Conservation (phyloP, 73 alveolate genomes). For the Halteria grandinella region DNA sequence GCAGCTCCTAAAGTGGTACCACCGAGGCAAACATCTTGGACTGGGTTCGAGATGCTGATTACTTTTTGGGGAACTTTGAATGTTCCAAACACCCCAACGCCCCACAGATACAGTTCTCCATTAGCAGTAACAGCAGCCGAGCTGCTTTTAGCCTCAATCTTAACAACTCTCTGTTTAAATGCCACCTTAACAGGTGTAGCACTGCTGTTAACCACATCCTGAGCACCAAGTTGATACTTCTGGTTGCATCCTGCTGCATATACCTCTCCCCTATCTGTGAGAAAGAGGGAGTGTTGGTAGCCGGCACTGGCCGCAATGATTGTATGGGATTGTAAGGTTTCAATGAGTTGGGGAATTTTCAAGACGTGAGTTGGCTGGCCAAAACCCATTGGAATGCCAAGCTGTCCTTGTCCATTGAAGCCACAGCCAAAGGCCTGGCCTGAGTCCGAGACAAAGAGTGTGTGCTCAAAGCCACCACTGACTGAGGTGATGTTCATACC, state of each 20-base stretch:
- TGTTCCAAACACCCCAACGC: constrained; percentile 47
- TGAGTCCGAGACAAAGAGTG: too few species aligned
- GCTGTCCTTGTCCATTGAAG: too few species aligned
- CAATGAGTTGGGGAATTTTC: too few species aligned
- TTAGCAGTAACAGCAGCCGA: constrained; percentile 32
- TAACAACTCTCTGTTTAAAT: too few species aligned
- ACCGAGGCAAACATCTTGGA: constrained; percentile 4
- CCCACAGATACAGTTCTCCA: constrained; percentile 68
- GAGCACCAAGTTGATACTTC: constrained; percentile 42
- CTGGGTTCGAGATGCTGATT: constrained; percentile 15
- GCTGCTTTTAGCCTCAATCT: constrained; percentile 9
- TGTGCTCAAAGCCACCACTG: too few species aligned
- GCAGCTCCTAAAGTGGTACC: constrained; percentile 11
- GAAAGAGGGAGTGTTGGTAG: constrained; percentile 40
- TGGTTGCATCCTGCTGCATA: constrained; percentile 19
- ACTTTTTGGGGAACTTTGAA: constrained; percentile 33
- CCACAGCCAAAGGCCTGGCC: too few species aligned
- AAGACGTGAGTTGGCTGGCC: too few species aligned
- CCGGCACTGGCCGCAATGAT: constrained; percentile 20
- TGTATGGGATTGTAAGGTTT: too few species aligned
- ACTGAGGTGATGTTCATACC: neutral
- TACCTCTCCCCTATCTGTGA: constrained; percentile 10
- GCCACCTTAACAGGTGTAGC: too few species aligned
- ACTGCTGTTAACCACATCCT: too few species aligned
- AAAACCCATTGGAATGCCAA: too few species aligned